Conservation (phyloP, 1,284 basidiomycete genomes). For the Malassezia globosa region DNA sequence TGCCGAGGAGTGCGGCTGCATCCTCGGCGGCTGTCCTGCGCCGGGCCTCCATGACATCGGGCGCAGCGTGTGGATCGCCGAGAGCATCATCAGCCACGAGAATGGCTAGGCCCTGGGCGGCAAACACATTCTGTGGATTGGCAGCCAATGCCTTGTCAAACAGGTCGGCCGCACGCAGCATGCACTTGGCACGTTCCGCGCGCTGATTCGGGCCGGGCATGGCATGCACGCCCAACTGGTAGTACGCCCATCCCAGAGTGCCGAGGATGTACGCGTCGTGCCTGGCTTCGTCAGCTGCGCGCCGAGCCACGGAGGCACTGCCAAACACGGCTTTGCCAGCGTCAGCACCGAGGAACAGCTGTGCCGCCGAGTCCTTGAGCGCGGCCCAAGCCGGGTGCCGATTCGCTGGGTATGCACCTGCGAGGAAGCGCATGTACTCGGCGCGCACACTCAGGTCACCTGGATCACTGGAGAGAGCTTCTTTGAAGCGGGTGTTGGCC, state of each 20-base stretch:
- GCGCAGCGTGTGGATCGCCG: constrained; percentile 23
- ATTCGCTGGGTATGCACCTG: constrained; percentile 36
- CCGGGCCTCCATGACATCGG: constrained; percentile 22
- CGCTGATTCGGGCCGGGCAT: constrained; percentile 25
- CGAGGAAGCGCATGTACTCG: constrained; percentile 42
- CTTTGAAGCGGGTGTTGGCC: constrained; percentile 32
- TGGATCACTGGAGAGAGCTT: constrained; percentile 37
- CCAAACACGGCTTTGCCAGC: constrained; percentile 29
- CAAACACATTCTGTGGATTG: constrained; percentile 36
- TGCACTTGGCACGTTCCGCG: constrained; percentile 33
- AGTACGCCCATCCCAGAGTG: constrained; percentile 43
- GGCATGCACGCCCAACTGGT: constrained; percentile 35
- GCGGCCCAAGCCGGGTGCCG: constrained; percentile 33
- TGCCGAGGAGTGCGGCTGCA: constrained; percentile 35
- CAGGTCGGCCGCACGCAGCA: constrained; percentile 41
- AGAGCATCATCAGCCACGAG: constrained; percentile 40
- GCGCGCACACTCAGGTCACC: constrained; percentile 38
- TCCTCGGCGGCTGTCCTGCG: constrained; percentile 34
- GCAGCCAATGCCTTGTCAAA: constrained; percentile 39
- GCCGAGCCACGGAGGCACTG: constrained; percentile 25
- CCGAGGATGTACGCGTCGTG: constrained; percentile 37
- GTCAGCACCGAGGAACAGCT: constrained; percentile 31
- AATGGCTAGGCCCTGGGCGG: constrained; percentile 43
- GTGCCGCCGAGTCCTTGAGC: constrained; percentile 41
- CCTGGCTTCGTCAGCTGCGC: constrained; percentile 27